phyloP scores from a whole-genome alignment of 2,329 filamentous ascomycete genomes.

The Neofusicoccum kwambonambiense region DNA sequence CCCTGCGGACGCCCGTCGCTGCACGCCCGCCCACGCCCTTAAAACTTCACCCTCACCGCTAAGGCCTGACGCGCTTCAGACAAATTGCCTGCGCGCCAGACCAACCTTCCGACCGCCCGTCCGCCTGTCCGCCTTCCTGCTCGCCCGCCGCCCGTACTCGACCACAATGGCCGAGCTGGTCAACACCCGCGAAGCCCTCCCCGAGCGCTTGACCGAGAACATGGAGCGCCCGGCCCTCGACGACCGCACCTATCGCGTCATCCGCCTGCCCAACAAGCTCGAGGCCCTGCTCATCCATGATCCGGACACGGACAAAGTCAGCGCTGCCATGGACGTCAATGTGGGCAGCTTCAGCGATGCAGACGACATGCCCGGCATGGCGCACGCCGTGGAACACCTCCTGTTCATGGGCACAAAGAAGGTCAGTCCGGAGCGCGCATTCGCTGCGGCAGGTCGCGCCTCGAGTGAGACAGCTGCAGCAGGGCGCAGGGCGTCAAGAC shows the following conservation, averaged over 20 bases:
- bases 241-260: conserved; percentile 82
- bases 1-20: background rate
- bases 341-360: conserved; percentile 94
- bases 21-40: background rate
- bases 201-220: conserved; percentile 56
- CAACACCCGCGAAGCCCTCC: conserved; percentile 10
- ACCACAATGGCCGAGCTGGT: conserved; percentile 23
- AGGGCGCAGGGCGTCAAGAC: background rate
- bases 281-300: conserved; percentile 93
- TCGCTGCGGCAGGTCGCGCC: background rate
- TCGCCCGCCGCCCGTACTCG: background rate
- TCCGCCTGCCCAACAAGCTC: conserved; percentile 79
- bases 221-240: conserved; percentile 84
- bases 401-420: conserved; percentile 99
- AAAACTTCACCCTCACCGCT: background rate
- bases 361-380: conserved; percentile 88
- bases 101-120: background rate
- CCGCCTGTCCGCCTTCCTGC: background rate
- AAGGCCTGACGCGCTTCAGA: conserved; percentile 1
- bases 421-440: conserved; percentile 42
- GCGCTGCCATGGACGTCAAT: conserved; percentile 90
- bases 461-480: background rate
- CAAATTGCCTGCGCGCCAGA: background rate
- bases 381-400: conserved; percentile 92
- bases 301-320: conserved; percentile 92